A percentile compares a stretch with the other conserved stretches of the same genome.
Evolutionary conservation across 192 early-diverging fungal genomes (phyloP).

Genomic region (Geosiphon pyriformis): DNA sequence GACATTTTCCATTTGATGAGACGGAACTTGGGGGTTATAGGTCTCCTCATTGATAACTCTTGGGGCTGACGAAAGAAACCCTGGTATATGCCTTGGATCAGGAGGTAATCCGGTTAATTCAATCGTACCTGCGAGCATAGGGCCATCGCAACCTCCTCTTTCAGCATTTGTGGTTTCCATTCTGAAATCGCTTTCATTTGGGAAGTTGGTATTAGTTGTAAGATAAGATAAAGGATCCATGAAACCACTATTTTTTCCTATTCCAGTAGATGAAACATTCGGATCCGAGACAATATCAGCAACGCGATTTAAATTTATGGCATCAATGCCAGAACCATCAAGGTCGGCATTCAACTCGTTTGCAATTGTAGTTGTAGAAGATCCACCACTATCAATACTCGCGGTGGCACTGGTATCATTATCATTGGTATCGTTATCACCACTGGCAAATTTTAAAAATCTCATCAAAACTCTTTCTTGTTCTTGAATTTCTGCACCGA

Average conservation of each 20-base stretch:
- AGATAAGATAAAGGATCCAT: not conserved
- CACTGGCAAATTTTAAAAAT: not conserved
- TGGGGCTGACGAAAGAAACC: not conserved
- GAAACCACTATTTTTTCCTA: not conserved
- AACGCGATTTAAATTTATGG: not conserved
- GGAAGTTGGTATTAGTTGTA: not conserved
- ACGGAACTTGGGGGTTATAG: too few relatives aligned
- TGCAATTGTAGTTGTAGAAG: not conserved
- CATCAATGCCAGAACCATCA: not conserved
- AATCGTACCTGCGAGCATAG: not conserved
- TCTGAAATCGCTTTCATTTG: not conserved
- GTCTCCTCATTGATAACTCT: not conserved
- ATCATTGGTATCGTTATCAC: not conserved
- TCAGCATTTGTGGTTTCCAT: not conserved
- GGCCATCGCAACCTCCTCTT: not conserved
- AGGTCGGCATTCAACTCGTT: not conserved
- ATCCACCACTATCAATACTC: not conserved
- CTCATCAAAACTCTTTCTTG: constrained; percentile 5
- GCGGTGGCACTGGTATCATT: not conserved
- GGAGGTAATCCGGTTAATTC: not conserved
- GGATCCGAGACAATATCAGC: not conserved
- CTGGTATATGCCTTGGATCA: constrained; percentile 4
- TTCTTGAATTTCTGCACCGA: not conserved
- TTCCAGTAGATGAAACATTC: not conserved
- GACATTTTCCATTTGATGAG: not conserved